A percentile compares a stretch with the other conserved stretches of the same genome.
These are phyloP conservation scores for Eucalyptus marginata DNA, from an alignment of 345 rosid genomes.

Conservation along the genomic window DNA sequence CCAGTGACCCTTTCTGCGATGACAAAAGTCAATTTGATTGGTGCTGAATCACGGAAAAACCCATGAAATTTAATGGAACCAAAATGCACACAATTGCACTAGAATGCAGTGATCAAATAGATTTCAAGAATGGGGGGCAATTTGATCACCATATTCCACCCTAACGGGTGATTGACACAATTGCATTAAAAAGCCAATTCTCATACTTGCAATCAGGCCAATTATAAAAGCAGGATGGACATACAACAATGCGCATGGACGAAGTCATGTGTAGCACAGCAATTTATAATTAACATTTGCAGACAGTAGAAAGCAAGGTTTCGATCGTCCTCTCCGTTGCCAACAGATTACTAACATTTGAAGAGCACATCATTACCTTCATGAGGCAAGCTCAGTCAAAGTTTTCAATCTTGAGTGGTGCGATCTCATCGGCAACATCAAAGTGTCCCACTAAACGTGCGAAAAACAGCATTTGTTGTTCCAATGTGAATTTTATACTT, in stretches of 20 bases:
- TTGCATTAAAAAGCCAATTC: neutral
- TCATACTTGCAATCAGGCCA: neutral
- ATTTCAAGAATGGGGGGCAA: neutral
- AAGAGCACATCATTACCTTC: neutral
- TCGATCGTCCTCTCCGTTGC: neutral
- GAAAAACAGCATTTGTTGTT: conserved; percentile 87
- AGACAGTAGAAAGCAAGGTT: neutral
- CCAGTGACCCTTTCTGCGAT: neutral
- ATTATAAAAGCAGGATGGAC: neutral
- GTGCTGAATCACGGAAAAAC: neutral
- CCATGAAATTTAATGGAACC: neutral
- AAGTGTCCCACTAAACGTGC: conserved; percentile 66
- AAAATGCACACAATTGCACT: neutral
- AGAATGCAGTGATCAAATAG: neutral
- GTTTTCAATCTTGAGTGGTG: conserved; percentile 65
- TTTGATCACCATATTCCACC: neutral
- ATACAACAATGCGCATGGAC: neutral
- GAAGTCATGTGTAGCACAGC: neutral
- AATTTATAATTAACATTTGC: neutral
- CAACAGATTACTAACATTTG: neutral
- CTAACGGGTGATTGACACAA: neutral
- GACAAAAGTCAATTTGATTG: neutral
- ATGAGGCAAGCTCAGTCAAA: conserved; percentile 23
- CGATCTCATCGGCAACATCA: conserved; percentile 61
- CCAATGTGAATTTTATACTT: conserved; percentile 80